phyloP scores from a whole-genome alignment of 1,284 basidiomycete species.

The Fomitopsis palustris region DNA sequence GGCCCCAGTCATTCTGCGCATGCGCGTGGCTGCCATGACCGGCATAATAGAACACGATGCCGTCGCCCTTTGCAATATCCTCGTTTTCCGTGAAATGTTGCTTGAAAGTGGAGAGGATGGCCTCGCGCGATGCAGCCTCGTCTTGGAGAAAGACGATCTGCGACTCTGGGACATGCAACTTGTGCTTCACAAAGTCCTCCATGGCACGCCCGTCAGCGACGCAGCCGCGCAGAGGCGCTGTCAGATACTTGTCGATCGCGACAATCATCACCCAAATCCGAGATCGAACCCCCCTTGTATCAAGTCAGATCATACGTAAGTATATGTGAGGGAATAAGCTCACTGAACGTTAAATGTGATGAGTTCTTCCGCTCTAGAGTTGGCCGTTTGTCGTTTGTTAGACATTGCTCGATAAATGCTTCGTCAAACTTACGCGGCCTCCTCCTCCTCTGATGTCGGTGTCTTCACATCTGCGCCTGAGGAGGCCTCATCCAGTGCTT shows the following conservation, averaged over 20 bases:
- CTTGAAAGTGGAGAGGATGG: not conserved
- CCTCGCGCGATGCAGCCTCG: not conserved
- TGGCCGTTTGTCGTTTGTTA: too few relatives aligned
- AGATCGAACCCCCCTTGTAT: not conserved
- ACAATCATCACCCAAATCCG: not conserved
- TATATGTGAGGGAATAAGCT: not conserved
- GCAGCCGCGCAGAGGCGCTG: not conserved
- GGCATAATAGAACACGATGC: not conserved
- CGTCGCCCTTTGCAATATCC: not conserved
- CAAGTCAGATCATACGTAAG: not conserved
- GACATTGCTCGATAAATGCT: too few relatives aligned
- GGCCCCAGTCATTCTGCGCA: not conserved
- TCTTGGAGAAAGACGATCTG: not conserved
- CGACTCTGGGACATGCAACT: not conserved
- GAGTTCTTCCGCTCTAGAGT: not conserved
- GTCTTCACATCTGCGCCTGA: not conserved
- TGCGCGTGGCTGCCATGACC: not conserved
- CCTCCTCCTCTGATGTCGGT: not conserved
- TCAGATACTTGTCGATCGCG: not conserved
- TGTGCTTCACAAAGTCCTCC: not conserved
- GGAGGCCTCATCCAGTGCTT: not conserved
- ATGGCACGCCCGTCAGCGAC: not conserved
- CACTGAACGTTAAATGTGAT: not conserved
- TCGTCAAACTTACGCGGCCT: not conserved
- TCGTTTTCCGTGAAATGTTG: not conserved